These are phyloP conservation scores for Brettanomyces nanus DNA, from an alignment of 805 yeast species.

Conservation along the genomic window DNA sequence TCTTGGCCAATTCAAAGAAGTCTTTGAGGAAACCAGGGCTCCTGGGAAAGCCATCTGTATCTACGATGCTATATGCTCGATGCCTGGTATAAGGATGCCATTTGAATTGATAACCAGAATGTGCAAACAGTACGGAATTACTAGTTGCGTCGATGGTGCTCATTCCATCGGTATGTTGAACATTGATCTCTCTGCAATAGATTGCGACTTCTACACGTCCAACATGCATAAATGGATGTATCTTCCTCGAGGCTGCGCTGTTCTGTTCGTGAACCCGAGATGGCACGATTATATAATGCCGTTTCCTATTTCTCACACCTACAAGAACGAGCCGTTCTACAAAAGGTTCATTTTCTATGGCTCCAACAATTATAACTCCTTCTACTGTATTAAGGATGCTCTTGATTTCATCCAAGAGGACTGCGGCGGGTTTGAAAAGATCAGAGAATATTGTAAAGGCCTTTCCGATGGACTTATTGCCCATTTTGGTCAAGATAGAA, in stretches of 20 bases:
- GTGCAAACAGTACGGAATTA: conserved; percentile 37
- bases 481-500: conserved; percentile 30
- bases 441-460: conserved; percentile 36
- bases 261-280: conserved; percentile 46
- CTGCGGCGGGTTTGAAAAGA: conserved; percentile 54
- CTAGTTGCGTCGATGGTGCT: conserved; percentile 66
- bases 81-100: conserved; percentile 58
- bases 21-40: conserved; percentile 7
- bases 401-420: conserved; percentile 41
- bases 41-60: conserved; percentile 32
- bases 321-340: conserved; percentile 30
- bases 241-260: conserved; percentile 50
- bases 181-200: conserved; percentile 29
- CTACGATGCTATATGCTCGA: conserved; percentile 51
- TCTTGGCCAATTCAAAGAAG: conserved; percentile 24
- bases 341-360: conserved; percentile 45
- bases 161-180: conserved; percentile 54
- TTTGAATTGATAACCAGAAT: conserved; percentile 37
- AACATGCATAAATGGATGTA: conserved; percentile 68
- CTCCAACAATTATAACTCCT: conserved; percentile 38
- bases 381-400: conserved; percentile 38
- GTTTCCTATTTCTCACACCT: conserved; percentile 48
- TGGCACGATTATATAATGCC: conserved; percentile 46
- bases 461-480: conserved; percentile 34
- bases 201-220: conserved; percentile 54